Conservation (phyloP, 306 rosid species). For the Oemleria cerasiformis region DNA sequence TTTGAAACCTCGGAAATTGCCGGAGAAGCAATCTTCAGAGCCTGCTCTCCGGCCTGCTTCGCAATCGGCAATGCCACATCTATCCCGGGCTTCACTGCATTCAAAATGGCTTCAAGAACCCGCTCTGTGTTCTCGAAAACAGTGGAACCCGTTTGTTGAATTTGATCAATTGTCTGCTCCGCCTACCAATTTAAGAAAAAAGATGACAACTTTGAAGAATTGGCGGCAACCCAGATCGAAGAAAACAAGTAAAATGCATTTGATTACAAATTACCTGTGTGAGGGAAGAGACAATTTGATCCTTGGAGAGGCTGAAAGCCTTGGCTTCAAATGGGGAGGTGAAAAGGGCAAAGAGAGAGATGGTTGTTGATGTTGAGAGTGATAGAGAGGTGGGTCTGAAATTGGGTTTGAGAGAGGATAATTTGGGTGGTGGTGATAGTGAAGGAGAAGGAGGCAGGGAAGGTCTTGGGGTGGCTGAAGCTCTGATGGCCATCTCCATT, state of each 20-base stretch:
- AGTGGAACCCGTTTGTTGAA: conserved; percentile 68
- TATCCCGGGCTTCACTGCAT: conserved; percentile 67
- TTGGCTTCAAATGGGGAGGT: conserved; percentile 59
- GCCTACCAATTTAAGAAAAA: conserved; percentile 37
- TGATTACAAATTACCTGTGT: conserved; percentile 44
- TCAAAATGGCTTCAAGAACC: conserved; percentile 41
- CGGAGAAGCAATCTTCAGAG: conserved; percentile 71
- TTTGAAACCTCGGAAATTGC: conserved; percentile 72
- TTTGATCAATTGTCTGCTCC: conserved; percentile 77
- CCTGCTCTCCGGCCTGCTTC: conserved; percentile 73
- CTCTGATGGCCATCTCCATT: conserved; percentile 62
- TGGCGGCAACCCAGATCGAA: conserved; percentile 15
- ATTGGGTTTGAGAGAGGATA: conserved; percentile 36
- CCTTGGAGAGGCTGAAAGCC: conserved; percentile 66
- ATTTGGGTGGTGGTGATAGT: conserved; percentile 25
- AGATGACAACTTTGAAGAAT: conserved; percentile 3
- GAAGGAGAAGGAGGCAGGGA: conserved; percentile 35
- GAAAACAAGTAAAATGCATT: background rate
- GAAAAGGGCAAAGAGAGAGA: conserved; percentile 70
- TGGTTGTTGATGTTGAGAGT: conserved; percentile 60
- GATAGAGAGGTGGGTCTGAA: conserved; percentile 45
- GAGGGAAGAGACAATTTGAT: conserved; percentile 75
- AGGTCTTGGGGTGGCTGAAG: conserved; percentile 52
- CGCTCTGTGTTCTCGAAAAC: conserved; percentile 46
- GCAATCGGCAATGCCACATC: conserved; percentile 72